Evolutionary conservation across 2,329 filamentous ascomycete species (phyloP).

Genomic region (Verticillium klebahnii): DNA sequence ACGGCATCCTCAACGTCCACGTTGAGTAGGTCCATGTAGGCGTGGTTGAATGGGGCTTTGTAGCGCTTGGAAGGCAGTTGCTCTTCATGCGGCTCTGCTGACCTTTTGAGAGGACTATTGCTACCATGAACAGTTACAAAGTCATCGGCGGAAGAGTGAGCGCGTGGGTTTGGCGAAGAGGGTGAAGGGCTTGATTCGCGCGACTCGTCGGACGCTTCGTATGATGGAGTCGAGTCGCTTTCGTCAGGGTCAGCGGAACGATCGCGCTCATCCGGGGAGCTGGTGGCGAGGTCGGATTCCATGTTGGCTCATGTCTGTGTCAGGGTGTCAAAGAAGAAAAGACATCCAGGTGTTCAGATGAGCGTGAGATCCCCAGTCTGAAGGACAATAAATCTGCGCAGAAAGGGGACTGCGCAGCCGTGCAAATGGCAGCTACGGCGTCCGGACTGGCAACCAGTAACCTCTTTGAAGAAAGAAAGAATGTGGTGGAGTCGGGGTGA

Average conservation of each 20-base stretch:
- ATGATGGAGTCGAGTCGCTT: neutral
- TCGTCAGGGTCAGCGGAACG: neutral
- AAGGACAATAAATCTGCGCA: too few relatives aligned
- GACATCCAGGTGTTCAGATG: too few relatives aligned
- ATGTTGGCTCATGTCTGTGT: neutral
- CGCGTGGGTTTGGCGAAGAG: neutral
- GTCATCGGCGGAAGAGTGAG: neutral
- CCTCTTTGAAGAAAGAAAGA: neutral
- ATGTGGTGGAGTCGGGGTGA: neutral
- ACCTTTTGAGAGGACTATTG: neutral
- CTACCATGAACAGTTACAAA: neutral
- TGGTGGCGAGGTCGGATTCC: neutral
- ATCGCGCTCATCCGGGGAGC: neutral
- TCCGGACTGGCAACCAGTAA: too few relatives aligned
- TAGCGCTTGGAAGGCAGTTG: conserved; percentile 38
- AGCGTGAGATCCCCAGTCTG: too few relatives aligned
- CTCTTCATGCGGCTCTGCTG: neutral
- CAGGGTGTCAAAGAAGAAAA: neutral
- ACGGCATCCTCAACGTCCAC: conserved; percentile 52
- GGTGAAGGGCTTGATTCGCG: neutral
- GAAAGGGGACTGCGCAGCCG: too few relatives aligned
- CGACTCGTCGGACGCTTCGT: neutral
- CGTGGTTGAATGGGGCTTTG: conserved; percentile 35
- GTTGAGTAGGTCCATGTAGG: conserved; percentile 51
- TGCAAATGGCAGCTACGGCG: too few relatives aligned